These are phyloP conservation scores for Clarireedia hainanense DNA, from an alignment of 2,329 filamentous ascomycete species.

Conservation along the genomic window DNA sequence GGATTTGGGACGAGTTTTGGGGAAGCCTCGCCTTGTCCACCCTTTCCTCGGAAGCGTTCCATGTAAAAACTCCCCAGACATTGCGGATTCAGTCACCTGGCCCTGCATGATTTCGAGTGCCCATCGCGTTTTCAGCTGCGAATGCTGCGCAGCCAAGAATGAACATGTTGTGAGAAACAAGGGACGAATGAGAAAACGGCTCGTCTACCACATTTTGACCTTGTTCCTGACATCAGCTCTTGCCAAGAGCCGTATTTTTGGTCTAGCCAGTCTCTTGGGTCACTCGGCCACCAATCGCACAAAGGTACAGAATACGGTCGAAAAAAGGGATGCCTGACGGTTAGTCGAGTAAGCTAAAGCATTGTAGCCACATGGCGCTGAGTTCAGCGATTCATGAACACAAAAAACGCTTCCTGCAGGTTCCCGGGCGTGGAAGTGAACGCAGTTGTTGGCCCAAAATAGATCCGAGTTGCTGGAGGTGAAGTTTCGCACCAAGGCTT, in stretches of 20 bases:
- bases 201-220: constrained; percentile 3
- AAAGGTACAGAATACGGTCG: neutral
- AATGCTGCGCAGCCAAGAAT: neutral
- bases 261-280: neutral
- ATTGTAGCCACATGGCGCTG: neutral
- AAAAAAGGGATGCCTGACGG: neutral
- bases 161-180: neutral
- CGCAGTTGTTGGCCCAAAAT: too few species aligned
- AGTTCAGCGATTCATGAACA: neutral
- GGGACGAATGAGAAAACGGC: neutral
- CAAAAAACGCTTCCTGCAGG: neutral
- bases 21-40: too few species aligned
- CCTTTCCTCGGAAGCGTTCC: neutral
- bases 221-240: constrained; percentile 5
- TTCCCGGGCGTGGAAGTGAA: neutral
- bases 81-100: neutral
- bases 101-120: neutral
- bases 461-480: too few species aligned
- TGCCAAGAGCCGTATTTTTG: neutral
- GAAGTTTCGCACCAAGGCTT: too few species aligned
- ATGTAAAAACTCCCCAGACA: neutral
- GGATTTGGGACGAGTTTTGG: neutral
- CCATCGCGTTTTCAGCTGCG: neutral
- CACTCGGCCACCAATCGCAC: too few species aligned
- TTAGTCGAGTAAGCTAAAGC: neutral